Evolutionary conservation across 352 stramenopile species (phyloP).

Genomic region (Phytophthora pistaciae): DNA sequence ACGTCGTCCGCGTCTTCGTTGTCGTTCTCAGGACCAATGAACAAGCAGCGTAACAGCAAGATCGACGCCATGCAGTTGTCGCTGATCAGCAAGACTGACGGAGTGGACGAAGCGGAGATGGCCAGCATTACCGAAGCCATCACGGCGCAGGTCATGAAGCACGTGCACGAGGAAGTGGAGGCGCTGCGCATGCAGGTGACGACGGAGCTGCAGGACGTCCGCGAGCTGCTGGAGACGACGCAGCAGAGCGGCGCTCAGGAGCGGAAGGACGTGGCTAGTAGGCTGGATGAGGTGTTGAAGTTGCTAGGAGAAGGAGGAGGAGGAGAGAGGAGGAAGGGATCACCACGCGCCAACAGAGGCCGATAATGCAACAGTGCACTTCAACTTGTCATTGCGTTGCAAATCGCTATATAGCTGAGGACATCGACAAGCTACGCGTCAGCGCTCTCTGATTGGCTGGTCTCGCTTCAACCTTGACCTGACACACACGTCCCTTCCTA

Average conservation of each 20-base stretch:
- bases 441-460: too few relatives aligned
- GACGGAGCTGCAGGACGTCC: slow-evolving; percentile 41
- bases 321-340: slow-evolving; percentile 4
- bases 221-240: slow-evolving; percentile 34
- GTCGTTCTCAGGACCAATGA: slow-evolving; percentile 15
- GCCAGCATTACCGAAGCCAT: slow-evolving; percentile 37
- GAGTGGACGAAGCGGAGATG: slow-evolving; percentile 21
- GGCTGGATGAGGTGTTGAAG: slow-evolving; percentile 6
- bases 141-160: slow-evolving; percentile 42
- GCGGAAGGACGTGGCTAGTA: slow-evolving; percentile 31
- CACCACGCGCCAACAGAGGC: slow-evolving; percentile 2
- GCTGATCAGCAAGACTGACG: slow-evolving; percentile 23
- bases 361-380: slow-evolving; percentile 7
- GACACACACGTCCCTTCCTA: not conserved
- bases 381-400: slow-evolving; percentile 21
- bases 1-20: slow-evolving; percentile 41
- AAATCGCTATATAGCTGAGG: not conserved
- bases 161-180: slow-evolving; percentile 42
- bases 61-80: slow-evolving; percentile 1
- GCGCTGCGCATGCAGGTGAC: slow-evolving; percentile 42
- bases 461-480: too few relatives aligned
- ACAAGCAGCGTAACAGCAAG: not conserved
- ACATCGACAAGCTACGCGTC: too few relatives aligned
- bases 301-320: too few relatives aligned
- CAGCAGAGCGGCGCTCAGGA: slow-evolving; percentile 21